Percentiles rank a stretch among this genome's conserved stretches.
Conservation (phyloP, 2,329 filamentous ascomycete species). For the Sclerotinia trifoliorum region DNA sequence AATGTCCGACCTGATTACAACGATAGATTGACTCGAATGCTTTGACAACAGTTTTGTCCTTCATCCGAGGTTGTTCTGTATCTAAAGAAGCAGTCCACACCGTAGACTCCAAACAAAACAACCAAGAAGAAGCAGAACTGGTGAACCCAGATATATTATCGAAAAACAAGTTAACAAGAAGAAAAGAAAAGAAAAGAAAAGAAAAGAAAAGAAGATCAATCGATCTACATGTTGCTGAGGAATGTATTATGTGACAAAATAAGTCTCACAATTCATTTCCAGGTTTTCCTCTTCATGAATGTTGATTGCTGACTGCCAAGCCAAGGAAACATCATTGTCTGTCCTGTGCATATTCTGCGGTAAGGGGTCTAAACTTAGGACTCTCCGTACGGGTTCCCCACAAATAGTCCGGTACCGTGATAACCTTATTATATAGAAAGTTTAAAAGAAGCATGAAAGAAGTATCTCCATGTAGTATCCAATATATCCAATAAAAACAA, state of each 20-base stretch:
- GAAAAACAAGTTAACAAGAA: neutral
- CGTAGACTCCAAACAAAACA: neutral
- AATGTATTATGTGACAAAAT: neutral
- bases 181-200: neutral
- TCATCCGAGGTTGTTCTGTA: neutral
- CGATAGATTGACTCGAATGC: conserved; percentile 1
- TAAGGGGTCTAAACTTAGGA: conserved; percentile 1
- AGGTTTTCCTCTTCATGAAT: neutral
- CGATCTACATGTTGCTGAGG: conserved; percentile 8
- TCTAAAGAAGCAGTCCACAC: neutral
- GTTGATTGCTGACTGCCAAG: neutral
- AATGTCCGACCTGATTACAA: neutral
- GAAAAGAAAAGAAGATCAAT: neutral
- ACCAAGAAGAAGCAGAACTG: neutral
- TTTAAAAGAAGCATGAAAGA: neutral
- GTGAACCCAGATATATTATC: neutral
- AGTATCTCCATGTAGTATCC: neutral
- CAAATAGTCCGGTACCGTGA: too few relatives aligned
- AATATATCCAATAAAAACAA: too few relatives aligned
- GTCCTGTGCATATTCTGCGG: neutral
- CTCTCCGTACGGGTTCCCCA: neutral
- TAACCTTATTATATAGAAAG: too few relatives aligned
- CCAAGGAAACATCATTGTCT: neutral
- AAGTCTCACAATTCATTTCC: neutral
- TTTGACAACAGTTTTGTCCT: conserved; percentile 14